Evolutionary conservation across 2,329 filamentous ascomycete genomes (phyloP).

Genomic region (Sporothrix dimorphospora): DNA sequence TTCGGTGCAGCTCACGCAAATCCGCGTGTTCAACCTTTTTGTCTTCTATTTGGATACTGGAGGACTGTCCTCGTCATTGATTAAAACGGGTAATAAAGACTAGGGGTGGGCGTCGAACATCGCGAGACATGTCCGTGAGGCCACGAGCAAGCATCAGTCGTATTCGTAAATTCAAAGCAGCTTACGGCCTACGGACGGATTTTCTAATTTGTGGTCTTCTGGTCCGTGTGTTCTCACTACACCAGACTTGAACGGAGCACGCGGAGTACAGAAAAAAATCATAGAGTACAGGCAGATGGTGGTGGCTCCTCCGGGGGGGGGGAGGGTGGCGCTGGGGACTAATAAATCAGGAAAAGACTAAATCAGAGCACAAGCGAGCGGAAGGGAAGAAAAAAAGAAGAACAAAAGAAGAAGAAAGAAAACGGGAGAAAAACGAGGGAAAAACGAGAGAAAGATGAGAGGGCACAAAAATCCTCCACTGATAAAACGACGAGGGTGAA

Average conservation of each 20-base stretch:
- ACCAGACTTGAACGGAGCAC: not conserved
- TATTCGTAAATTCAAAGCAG: not conserved
- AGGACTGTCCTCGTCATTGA: not conserved
- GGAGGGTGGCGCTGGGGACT: not conserved
- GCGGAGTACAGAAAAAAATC: not conserved
- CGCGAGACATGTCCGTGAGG: not conserved
- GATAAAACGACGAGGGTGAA: constrained; percentile 2
- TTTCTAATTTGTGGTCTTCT: not conserved
- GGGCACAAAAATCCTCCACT: not conserved
- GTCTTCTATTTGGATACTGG: not conserved
- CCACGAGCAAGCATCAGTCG: not conserved
- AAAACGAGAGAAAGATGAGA: not conserved
- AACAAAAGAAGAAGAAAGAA: not conserved
- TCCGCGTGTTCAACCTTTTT: not conserved
- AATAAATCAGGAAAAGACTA: not conserved
- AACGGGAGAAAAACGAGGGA: not conserved
- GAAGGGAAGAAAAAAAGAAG: not conserved
- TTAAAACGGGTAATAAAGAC: not conserved
- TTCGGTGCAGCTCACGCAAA: not conserved
- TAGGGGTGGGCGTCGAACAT: not conserved
- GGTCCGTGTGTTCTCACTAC: not conserved
- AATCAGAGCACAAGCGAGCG: not conserved
- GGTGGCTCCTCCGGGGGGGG: not conserved
- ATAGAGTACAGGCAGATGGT: not conserved
- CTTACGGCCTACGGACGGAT: constrained; percentile 1